phyloP scores from a whole-genome alignment of 2,329 filamentous ascomycete genomes.

The Leptosphaerulina australis region DNA sequence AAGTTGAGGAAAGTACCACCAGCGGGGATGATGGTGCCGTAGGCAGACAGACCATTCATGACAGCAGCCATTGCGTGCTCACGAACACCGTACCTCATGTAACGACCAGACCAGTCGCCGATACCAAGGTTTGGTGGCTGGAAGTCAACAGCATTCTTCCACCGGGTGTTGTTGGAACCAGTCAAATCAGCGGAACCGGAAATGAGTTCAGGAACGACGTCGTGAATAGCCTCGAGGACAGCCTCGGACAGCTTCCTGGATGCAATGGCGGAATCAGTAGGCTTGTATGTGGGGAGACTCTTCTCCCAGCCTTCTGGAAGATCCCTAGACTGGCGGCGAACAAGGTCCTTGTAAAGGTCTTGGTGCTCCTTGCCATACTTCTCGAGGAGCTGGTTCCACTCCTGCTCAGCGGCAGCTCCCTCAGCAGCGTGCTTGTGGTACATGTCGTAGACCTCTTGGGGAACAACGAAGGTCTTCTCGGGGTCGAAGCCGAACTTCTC shows the following conservation, averaged over 20 bases:
- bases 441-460: slow-evolving; percentile 90
- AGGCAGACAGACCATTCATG: slow-evolving; percentile 93
- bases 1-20: slow-evolving; percentile 99
- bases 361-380: slow-evolving; percentile 83
- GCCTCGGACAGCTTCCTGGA: slow-evolving; percentile 96
- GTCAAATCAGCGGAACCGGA: slow-evolving; percentile 98
- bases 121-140: slow-evolving; percentile 86
- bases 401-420: slow-evolving; percentile 86
- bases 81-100: slow-evolving; percentile 89
- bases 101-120: slow-evolving; percentile 88
- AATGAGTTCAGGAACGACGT: slow-evolving; percentile 83
- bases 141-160: slow-evolving; percentile 97
- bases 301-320: slow-evolving; percentile 98
- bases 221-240: slow-evolving; percentile 86
- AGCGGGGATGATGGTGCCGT: slow-evolving; percentile 93
- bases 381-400: slow-evolving; percentile 93
- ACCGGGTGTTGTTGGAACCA: slow-evolving; percentile 97
- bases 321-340: slow-evolving; percentile 77
- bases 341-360: slow-evolving; percentile 78
- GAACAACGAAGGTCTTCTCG: slow-evolving; percentile 88
- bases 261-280: slow-evolving; percentile 81
- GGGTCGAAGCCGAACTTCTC: slow-evolving; percentile 95
- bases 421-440: slow-evolving; percentile 85
- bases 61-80: slow-evolving; percentile 92
- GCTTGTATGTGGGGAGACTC: slow-evolving; percentile 86